phyloP scores from a whole-genome alignment of 1,284 basidiomycete species.

The Malassezia nana region DNA sequence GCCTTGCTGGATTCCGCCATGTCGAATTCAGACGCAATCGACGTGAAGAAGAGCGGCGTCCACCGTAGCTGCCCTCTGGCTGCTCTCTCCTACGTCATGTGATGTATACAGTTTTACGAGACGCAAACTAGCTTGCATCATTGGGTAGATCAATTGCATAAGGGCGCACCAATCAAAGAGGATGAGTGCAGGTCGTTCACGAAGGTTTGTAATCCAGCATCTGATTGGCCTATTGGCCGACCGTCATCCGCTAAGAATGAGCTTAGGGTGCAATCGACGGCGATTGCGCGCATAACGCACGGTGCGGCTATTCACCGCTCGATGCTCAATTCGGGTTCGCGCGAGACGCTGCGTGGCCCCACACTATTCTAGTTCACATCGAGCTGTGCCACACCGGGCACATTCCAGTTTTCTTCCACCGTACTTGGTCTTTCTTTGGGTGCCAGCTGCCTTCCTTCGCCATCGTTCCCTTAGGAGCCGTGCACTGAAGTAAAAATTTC shows the following conservation, averaged over 20 bases:
- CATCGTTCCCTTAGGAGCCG: neutral
- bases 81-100: conserved; percentile 8
- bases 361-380: neutral
- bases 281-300: neutral
- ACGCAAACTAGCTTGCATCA: neutral
- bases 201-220: neutral
- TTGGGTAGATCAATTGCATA: conserved; percentile 2
- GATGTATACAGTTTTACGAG: conserved; percentile 13
- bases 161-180: neutral
- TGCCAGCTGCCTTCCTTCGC: neutral
- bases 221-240: neutral
- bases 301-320: neutral
- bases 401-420: neutral
- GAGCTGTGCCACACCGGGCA: neutral
- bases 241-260: neutral
- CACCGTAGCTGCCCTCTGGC: neutral
- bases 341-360: neutral
- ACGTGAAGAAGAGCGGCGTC: conserved; percentile 16
- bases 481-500: neutral
- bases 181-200: neutral
- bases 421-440: neutral
- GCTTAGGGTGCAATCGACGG: neutral
- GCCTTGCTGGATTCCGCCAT: conserved; percentile 47
- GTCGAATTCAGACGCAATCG: conserved; percentile 16
- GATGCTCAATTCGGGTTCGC: neutral